Percentiles rank a stretch among this genome's conserved stretches.
phyloP scores from a whole-genome alignment of 2,329 filamentous ascomycete species.

The Fusarium bactridioides region DNA sequence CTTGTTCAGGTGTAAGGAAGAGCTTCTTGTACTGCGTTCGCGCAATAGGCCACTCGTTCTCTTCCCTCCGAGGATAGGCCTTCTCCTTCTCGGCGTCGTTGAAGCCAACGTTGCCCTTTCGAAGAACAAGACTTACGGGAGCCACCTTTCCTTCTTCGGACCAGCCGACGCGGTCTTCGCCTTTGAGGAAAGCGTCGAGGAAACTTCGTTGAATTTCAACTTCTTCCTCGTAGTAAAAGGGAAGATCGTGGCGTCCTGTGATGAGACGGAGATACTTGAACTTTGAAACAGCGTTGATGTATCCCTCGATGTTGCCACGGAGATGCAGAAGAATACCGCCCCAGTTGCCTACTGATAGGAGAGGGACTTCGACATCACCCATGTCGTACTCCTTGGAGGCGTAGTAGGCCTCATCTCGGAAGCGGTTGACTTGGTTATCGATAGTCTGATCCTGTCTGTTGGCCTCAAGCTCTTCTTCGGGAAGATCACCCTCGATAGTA shows the following conservation, averaged over 20 bases:
- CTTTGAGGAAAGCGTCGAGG: constrained; percentile 75
- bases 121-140: constrained; percentile 66
- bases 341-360: constrained; percentile 75
- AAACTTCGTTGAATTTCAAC: constrained; percentile 74
- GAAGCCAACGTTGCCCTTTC: constrained; percentile 72
- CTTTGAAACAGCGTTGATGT: constrained; percentile 67
- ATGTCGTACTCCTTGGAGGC: constrained; percentile 70
- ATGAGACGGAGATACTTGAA: constrained; percentile 76
- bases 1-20: constrained; percentile 60
- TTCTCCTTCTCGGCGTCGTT: constrained; percentile 70
- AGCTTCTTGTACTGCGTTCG: constrained; percentile 70
- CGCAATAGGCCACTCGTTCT: constrained; percentile 72
- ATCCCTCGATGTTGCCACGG: constrained; percentile 74
- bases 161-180: constrained; percentile 70
- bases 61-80: constrained; percentile 61
- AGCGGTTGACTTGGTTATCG: constrained; percentile 60
- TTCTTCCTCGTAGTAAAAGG: constrained; percentile 75
- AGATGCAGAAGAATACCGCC: constrained; percentile 74
- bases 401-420: constrained; percentile 70
- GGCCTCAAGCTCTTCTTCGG: constrained; percentile 57
- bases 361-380: constrained; percentile 71
- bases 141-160: constrained; percentile 63
- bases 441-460: constrained; percentile 58
- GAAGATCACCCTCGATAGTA: constrained; percentile 66
- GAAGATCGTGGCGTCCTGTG: constrained; percentile 74